Base-by-base conservation (phyloP, 169 alveolate species). In the Theileria annulata region DNA sequence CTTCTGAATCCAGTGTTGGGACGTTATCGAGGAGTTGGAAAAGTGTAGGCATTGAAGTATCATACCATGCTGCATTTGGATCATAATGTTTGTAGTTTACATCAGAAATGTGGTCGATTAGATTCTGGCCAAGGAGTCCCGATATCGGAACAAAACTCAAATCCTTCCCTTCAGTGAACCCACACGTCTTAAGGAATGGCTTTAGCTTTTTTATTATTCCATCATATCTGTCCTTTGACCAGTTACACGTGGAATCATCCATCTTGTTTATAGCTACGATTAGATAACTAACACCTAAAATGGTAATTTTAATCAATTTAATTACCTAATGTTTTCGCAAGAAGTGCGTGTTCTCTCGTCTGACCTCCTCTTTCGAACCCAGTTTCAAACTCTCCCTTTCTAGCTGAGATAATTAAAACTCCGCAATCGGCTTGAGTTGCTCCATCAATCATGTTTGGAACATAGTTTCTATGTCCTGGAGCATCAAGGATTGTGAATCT, bases 371-470 rank as follows among this genome's bases (percentile, higher is more conserved):
- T 90, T 72, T 98, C 99, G 88, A 99, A 99, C 17, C 99, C 99
- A 3, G 99, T 94, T 87, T 99, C 99, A 84, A 98, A 99, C 90
- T 98, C 99, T 13, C 99, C 99, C 77, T 91, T 93, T 56, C 96
- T 87, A 12, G 97, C 99, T 15, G 99, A 97, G 59, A 98, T 95
- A 54, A 98, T 98, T 35, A 99, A 92, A 47, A 98, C 99, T 13
- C 99, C 99, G 59, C 97, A 91, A 83, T 99, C 99, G 59, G 99
- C 99, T 83, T 97, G 99, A 3, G 99, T 97, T 9, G 99, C 99
- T 30, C 99, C 99, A 71, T 96, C 95, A 66, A 98, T 98, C 99
- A 98, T 98, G 89, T 99, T 98, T 3, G 99, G 99, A 35, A 98
- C 99, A 77, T 96, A 98, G 77, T 97, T 97, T 86, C 97, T 95